phyloP scores from a whole-genome alignment of 768 basidiomycete genomes.

The Suillus hirtellus region DNA sequence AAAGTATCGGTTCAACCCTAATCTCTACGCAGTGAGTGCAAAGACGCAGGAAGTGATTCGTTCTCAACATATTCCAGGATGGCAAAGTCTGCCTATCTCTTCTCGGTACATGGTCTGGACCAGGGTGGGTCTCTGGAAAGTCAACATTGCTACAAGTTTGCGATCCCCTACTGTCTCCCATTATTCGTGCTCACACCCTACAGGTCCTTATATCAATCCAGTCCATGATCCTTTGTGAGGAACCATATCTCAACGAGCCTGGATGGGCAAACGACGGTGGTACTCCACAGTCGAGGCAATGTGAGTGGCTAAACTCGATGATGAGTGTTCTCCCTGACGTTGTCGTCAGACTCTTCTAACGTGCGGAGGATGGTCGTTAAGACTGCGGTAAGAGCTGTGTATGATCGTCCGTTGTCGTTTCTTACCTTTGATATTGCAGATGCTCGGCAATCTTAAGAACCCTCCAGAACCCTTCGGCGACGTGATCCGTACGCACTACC shows the following conservation, averaged over 20 bases:
- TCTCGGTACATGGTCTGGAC: constrained; percentile 90
- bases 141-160: constrained; percentile 84
- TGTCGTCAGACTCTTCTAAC: constrained; percentile 77
- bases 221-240: constrained; percentile 94
- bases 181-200: constrained; percentile 7
- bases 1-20: constrained; percentile 91
- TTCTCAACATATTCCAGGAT: constrained; percentile 47
- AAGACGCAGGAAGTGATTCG: neutral
- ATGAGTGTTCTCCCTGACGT: constrained; percentile 15
- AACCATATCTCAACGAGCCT: constrained; percentile 90
- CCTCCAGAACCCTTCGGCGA: constrained; percentile 86
- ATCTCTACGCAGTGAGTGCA: constrained; percentile 78
- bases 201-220: constrained; percentile 90
- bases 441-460: constrained; percentile 80
- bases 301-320: constrained; percentile 43
- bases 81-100: constrained; percentile 94
- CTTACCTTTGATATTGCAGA: constrained; percentile 43
- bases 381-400: constrained; percentile 62
- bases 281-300: constrained; percentile 72
- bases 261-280: constrained; percentile 79
- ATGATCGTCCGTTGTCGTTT: constrained; percentile 8
- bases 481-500: constrained; percentile 88
- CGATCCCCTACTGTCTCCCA: constrained; percentile 6
- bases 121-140: constrained; percentile 90
- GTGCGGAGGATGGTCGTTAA: constrained; percentile 89